Conservation (phyloP, 2,329 filamentous ascomycete species). For the Magnaporthiopsis poae region DNA sequence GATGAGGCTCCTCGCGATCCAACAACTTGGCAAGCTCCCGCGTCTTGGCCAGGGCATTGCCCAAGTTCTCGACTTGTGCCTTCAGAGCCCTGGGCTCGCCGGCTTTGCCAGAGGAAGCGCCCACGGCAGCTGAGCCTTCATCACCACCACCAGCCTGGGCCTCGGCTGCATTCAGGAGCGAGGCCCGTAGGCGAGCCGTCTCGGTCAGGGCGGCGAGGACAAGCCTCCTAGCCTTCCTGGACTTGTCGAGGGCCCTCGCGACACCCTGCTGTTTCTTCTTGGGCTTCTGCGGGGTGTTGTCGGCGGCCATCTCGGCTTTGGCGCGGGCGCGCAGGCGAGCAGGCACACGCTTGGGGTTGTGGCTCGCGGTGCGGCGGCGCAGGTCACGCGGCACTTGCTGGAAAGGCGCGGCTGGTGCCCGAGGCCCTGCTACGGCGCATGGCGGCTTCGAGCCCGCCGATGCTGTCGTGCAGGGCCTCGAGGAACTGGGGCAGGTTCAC, state of each 20-base stretch:
- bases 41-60: slow-evolving; percentile 46
- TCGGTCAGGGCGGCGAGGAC: background rate
- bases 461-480: slow-evolving; percentile 78
- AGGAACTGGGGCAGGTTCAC: slow-evolving; percentile 79
- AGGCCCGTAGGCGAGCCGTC: background rate
- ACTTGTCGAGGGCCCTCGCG: slow-evolving; percentile 22
- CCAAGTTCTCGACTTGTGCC: background rate
- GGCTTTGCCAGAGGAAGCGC: slow-evolving; percentile 23
- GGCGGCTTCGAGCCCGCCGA: slow-evolving; percentile 70
- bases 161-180: slow-evolving; percentile 14
- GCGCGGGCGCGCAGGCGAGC: slow-evolving; percentile 63
- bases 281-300: slow-evolving; percentile 75
- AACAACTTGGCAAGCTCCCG: slow-evolving; percentile 1
- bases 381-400: slow-evolving; percentile 80
- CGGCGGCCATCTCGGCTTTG: slow-evolving; percentile 66
- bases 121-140: background rate
- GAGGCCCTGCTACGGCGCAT: slow-evolving; percentile 63
- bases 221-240: slow-evolving; percentile 44
- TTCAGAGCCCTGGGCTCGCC: slow-evolving; percentile 67
- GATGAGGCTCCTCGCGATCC: background rate
- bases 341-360: slow-evolving; percentile 86
- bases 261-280: slow-evolving; percentile 45
- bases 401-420: slow-evolving; percentile 67
- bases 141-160: slow-evolving; percentile 47
- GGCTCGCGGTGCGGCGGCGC: slow-evolving; percentile 80